Base-by-base conservation (phyloP, 179 eudicot species). In the Silene noctiflora region DNA sequence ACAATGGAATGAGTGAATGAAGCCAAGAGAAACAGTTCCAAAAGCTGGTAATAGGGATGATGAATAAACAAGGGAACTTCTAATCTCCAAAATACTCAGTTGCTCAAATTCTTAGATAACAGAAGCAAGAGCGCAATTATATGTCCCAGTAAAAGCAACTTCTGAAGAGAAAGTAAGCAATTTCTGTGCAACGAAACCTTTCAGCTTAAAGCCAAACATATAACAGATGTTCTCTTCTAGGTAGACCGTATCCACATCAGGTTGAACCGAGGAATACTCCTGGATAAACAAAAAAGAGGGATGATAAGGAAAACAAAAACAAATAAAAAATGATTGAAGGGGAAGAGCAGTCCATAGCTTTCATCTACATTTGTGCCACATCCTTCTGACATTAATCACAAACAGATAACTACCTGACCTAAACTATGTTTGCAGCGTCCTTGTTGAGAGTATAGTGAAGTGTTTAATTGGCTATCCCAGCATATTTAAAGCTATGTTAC, bases 11-110 rank as follows among this genome's bases (percentile, higher is more conserved):
- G 56, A 48, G 16, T 13, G 56, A 63, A 22, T 7, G 35, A 63
- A 22, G 39, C 31, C 35, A 63, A 63, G 12, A 12, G 4, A 63
- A 63, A 63, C 3, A 63, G 27, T 63, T 9, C 27, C 3, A 24
- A 29, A 63, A 63, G 39, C 9, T 63, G 33, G 29, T 25, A 27
- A 24, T 11, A 25, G 35, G 35, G 67, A 4, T 24, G 2, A 63
- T 1, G 33, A 29, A 29, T 25, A 24, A 33, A 63, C 67, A 22
- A 63, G 35, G 67, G 35, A 25, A 63, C 35, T 25, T 24, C 67
- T 24, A 63, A 25, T 63, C 67, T 63, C 35, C 67, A 63, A 25
- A 27, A 63, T 27, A 63, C 25, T 24, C 67, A 21, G 56, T 63
- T 10, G 27, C 29, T 27, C 29, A 27, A 27, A 27, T 27, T 27